These are phyloP conservation scores for Paraurostyla sp. DNA, from an alignment of 73 alveolate genomes.

Conservation along the genomic window DNA sequence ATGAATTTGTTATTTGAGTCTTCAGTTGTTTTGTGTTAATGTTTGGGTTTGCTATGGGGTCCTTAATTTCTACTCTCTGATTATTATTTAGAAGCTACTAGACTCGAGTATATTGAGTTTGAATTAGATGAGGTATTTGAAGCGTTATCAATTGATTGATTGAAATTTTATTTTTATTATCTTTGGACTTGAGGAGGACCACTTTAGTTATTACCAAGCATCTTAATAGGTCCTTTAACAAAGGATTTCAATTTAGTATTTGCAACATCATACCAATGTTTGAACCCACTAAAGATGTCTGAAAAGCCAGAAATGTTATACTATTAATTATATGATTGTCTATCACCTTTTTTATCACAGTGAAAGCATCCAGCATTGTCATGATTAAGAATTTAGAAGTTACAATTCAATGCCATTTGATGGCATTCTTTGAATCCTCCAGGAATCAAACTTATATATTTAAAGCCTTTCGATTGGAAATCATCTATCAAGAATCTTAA, in stretches of 20 bases:
- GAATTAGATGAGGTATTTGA: neutral
- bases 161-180: neutral
- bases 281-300: constrained; percentile 42
- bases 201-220: constrained; percentile 3
- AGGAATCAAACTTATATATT: constrained; percentile 55
- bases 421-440: constrained; percentile 62
- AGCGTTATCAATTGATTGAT: constrained; percentile 1
- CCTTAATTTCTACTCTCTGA: constrained; percentile 41
- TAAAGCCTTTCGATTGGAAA: constrained; percentile 34
- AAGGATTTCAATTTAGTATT: constrained; percentile 36
- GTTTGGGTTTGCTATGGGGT: constrained; percentile 1
- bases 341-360: constrained; percentile 40
- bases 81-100: neutral
- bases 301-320: constrained; percentile 37
- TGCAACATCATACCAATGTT: constrained; percentile 63
- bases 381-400: constrained; percentile 27
- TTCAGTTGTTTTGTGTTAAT: constrained; percentile 46
- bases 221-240: constrained; percentile 47
- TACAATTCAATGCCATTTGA: neutral
- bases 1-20: neutral
- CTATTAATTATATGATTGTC: neutral
- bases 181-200: neutral
- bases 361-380: constrained; percentile 21
- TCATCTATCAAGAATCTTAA: constrained; percentile 29
- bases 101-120: neutral